These are phyloP conservation scores for Stipa capillata DNA, from an alignment of 176 grass and related monocot genomes.

Conservation along the genomic window DNA sequence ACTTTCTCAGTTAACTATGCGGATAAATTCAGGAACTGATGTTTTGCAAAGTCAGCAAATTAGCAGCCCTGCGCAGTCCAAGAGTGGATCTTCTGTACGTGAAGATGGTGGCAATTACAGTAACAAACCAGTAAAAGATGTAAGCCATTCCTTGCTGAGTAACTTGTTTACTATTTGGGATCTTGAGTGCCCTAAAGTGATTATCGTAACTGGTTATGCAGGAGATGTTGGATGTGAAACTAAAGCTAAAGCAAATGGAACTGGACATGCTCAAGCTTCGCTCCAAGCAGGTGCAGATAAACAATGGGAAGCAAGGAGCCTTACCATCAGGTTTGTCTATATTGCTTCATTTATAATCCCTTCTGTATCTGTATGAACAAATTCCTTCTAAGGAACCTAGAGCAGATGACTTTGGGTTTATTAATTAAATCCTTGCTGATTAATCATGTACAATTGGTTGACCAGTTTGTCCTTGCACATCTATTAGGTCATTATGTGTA, in stretches of 20 bases:
- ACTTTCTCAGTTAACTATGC: not conserved
- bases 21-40: not conserved
- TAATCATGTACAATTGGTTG: not conserved
- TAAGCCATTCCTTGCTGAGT: slow-evolving; percentile 6
- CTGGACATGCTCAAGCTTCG: slow-evolving; percentile 51
- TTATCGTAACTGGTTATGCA: slow-evolving; percentile 27
- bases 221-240: slow-evolving; percentile 57
- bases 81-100: slow-evolving; percentile 26
- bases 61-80: slow-evolving; percentile 25
- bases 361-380: not conserved
- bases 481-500: not conserved
- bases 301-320: slow-evolving; percentile 25
- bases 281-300: slow-evolving; percentile 44
- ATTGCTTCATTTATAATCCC: not conserved
- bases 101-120: slow-evolving; percentile 28
- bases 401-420: not conserved
- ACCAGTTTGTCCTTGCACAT: not conserved
- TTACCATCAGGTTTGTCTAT: slow-evolving; percentile 42
- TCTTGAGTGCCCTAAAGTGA: not conserved
- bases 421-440: not conserved
- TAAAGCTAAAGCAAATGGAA: slow-evolving; percentile 60
- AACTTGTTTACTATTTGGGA: not conserved
- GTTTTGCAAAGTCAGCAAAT: slow-evolving; percentile 12
- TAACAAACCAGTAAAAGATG: slow-evolving; percentile 43
- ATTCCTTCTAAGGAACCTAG: not conserved